These are phyloP conservation scores for Venturiaceae sp. DNA, from an alignment of 2,329 filamentous ascomycete species.

Conservation along the genomic window DNA sequence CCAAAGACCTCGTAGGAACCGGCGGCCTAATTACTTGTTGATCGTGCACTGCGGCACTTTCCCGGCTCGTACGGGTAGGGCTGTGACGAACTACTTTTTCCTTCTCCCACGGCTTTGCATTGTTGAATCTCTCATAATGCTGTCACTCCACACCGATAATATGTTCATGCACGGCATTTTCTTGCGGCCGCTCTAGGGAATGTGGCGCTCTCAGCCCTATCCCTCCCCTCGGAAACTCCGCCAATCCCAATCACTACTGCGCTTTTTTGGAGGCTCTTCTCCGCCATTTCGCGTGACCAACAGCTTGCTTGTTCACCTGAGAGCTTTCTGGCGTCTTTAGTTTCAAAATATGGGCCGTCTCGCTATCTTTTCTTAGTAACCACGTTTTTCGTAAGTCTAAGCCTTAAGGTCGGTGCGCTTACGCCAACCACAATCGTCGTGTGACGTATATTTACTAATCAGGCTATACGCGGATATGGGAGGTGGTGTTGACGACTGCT, in stretches of 20 bases:
- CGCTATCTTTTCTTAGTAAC: not conserved
- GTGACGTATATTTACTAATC: not conserved
- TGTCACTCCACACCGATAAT: not conserved
- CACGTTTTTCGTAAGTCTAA: not conserved
- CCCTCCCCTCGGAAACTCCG: not conserved
- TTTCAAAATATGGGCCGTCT: not conserved
- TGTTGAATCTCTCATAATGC: not conserved
- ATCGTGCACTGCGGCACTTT: not conserved
- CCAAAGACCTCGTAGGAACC: not conserved
- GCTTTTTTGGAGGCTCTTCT: not conserved
- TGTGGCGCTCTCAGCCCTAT: not conserved
- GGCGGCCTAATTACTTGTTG: not conserved
- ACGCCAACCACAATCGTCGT: not conserved
- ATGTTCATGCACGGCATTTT: not conserved
- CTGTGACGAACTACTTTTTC: not conserved
- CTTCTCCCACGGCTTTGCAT: not conserved
- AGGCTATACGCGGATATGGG: not conserved
- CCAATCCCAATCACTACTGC: not conserved
- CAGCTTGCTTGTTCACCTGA: conserved; percentile 1
- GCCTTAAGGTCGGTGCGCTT: not conserved
- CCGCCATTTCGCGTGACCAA: not conserved
- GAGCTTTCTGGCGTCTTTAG: not conserved
- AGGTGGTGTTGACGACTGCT: not conserved
- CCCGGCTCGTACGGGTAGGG: not conserved
- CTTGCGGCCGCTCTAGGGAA: not conserved